These are phyloP conservation scores for Sordariomycetes sp. DNA, from an alignment of 2,329 filamentous ascomycete genomes.

Conservation along the genomic window DNA sequence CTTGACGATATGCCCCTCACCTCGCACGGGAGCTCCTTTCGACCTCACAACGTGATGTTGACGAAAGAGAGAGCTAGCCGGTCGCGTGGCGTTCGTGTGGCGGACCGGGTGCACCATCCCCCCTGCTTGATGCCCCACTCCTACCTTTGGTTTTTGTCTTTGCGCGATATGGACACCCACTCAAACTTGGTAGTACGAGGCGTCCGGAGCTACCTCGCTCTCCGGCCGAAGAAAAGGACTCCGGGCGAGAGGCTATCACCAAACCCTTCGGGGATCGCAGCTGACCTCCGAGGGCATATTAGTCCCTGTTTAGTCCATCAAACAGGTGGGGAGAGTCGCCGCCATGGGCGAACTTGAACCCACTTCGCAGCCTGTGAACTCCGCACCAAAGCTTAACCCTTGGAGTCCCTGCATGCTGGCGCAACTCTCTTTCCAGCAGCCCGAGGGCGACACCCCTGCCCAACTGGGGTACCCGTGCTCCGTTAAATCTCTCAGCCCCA, in stretches of 20 bases:
- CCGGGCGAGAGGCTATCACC: neutral
- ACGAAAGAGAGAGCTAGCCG: neutral
- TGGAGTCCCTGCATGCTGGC: neutral
- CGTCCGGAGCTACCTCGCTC: neutral
- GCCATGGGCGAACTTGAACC: neutral
- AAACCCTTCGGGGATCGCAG: neutral
- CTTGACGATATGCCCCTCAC: neutral
- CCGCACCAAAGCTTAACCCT: neutral
- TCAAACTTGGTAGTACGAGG: neutral
- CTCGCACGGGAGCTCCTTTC: neutral
- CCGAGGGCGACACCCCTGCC: too few relatives aligned
- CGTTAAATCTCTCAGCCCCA: neutral
- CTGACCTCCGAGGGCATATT: neutral
- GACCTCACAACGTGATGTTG: neutral
- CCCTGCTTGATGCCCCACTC: neutral
- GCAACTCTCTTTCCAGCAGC: neutral
- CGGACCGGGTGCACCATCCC: neutral
- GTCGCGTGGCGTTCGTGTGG: neutral
- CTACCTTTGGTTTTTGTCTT: neutral
- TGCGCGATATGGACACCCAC: neutral
- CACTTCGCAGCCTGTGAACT: neutral
- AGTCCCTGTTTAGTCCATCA: neutral
- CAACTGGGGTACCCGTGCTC: neutral
- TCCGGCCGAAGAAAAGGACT: neutral
- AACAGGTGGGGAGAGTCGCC: neutral